These are phyloP conservation scores for Entomortierella chlamydospora DNA, from an alignment of 192 early-diverging fungal species.

Conservation along the genomic window DNA sequence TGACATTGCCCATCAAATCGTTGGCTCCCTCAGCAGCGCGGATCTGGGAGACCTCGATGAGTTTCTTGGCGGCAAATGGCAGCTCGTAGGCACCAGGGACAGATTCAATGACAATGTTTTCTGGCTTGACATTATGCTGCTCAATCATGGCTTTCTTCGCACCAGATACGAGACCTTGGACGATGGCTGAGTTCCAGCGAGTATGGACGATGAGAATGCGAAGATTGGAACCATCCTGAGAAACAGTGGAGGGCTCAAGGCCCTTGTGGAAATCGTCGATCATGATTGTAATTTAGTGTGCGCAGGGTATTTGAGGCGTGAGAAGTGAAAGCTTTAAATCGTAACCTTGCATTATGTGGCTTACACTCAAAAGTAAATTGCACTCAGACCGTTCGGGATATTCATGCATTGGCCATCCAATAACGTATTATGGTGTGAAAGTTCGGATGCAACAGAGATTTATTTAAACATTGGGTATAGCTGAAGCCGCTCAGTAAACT, in stretches of 20 bases:
- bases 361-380: no score
- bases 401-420: no score
- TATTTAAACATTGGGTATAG: no score
- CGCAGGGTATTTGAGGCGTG: neutral
- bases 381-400: no score
- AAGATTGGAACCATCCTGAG: slow-evolving; percentile 73
- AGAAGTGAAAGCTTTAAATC: neutral
- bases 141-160: slow-evolving; percentile 72
- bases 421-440: no score
- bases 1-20: slow-evolving; percentile 63
- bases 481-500: no score
- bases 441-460: no score
- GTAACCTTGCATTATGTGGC: no score
- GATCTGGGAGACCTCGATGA: slow-evolving; percentile 76
- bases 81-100: slow-evolving; percentile 97
- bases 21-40: slow-evolving; percentile 66
- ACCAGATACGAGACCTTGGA: slow-evolving; percentile 84
- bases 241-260: slow-evolving; percentile 63
- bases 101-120: slow-evolving; percentile 81
- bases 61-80: slow-evolving; percentile 85
- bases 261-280: slow-evolving; percentile 80
- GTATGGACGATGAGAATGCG: slow-evolving; percentile 89
- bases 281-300: slow-evolving; percentile 11
- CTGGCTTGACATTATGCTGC: slow-evolving; percentile 71
- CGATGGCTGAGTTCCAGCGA: slow-evolving; percentile 93